A percentile compares a stretch with the other conserved stretches of the same genome.
Conservation (phyloP, 495 filamentous ascomycete genomes). For the Aspergillus heteromorphus region DNA sequence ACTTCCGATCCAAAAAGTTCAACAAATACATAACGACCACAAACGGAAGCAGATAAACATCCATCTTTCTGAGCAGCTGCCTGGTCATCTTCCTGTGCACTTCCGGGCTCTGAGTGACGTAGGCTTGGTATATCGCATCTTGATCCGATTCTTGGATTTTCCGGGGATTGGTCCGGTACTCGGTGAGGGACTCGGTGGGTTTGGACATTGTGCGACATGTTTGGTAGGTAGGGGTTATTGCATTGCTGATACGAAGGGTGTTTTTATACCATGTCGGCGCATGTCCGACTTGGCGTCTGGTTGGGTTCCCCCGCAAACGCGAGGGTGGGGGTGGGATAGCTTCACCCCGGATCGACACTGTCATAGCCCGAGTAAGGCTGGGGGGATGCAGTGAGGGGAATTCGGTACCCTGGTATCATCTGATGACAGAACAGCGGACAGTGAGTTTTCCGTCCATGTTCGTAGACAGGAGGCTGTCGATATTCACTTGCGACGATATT, state of each 20-base stretch:
- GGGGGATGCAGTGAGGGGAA: too few species aligned
- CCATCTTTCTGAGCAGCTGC: constrained; percentile 55
- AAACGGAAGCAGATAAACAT: constrained; percentile 54
- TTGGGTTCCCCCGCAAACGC: background rate
- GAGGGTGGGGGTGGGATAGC: background rate
- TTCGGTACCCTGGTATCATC: too few species aligned
- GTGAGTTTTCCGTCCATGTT: too few species aligned
- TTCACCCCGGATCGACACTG: background rate
- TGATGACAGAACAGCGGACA: too few species aligned
- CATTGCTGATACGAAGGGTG: too few species aligned
- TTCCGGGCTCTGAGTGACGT: constrained; percentile 25
- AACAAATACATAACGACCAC: constrained; percentile 69
- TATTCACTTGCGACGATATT: too few species aligned
- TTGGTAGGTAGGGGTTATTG: too few species aligned
- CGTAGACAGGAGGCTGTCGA: too few species aligned
- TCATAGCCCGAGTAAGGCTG: too few species aligned
- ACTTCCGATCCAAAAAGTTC: constrained; percentile 72
- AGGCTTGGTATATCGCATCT: constrained; percentile 29
- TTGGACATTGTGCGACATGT: background rate
- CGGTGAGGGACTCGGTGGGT: constrained; percentile 12
- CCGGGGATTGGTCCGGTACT: constrained; percentile 7
- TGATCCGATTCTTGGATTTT: constrained; percentile 16
- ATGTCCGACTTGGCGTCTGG: background rate
- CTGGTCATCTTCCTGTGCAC: constrained; percentile 32
- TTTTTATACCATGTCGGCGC: background rate